Evolutionary conservation across 164 flowering plant genomes (phyloP), one percentile per base, ranked within the genome.

Genomic region (Piper betle): DNA sequence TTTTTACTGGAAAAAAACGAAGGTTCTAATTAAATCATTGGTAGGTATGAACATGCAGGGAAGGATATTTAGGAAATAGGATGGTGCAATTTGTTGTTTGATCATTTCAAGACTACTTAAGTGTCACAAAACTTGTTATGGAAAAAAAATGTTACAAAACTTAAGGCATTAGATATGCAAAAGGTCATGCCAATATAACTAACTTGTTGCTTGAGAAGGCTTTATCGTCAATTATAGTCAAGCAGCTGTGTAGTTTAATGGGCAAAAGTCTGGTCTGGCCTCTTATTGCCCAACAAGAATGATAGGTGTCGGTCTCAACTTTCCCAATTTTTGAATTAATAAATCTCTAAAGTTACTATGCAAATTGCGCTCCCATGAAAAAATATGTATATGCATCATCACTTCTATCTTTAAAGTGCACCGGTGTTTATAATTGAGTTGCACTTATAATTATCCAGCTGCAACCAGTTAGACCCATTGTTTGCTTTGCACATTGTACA

Each of bases 391-490:
- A 46, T 10, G 15, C 50, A 18, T 57, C 9, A 55, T 65, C 65
- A 52, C 59, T 53, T 57, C 57, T 61, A 46, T 70, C 66, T 64
- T 61, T 60, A 60, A 55, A 64, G 68, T 39, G 53, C 62, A 52
- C 33, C 2, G 2, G 33, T 25, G 33, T 25, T 25, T 25, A 25
- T 25, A 25, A 25, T 25, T 25, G 33, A 25, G 33, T 25, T 25
- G 33, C 33, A 25, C 33, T 25, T 25, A 3, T 5, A 0, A 4
- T 10, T 12, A 10, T 46, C 50, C 10, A 10, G 15, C 12, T 10
- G 50, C 50, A 46, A 46, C 50, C 10, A 46, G 3, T 15, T 10
- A 46, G 12, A 46, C 10, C 15, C 50, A 46, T 9, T 46, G 11
- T 42, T 42, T 6, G 46, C 46, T 42, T 42, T 42, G 2, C 50